Percentiles rank a stretch among this genome's conserved stretches.
Evolutionary conservation across 345 rosid species (phyloP).

Genomic region (Physaria fendleri): DNA sequence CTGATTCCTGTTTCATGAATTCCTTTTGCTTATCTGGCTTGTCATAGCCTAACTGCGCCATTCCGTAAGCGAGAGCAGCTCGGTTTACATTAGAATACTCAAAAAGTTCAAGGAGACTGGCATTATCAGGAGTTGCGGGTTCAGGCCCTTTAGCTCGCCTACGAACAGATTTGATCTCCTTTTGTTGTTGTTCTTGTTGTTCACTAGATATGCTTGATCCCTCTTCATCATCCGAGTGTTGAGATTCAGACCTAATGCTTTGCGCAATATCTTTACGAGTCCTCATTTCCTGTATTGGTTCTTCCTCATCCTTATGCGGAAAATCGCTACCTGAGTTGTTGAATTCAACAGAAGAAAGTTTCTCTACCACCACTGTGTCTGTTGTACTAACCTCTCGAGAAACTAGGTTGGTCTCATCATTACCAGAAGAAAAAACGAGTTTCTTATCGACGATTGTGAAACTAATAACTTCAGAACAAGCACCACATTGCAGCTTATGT

Average conservation of each 20-base stretch:
- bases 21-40: slow-evolving; percentile 27
- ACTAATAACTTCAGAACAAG: slow-evolving; percentile 44
- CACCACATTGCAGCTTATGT: slow-evolving; percentile 52
- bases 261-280: slow-evolving; percentile 6
- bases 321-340: slow-evolving; percentile 11
- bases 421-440: slow-evolving; percentile 33
- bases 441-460: slow-evolving; percentile 37
- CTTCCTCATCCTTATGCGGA: slow-evolving; percentile 16
- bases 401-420: slow-evolving; percentile 10
- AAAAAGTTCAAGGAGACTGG: slow-evolving; percentile 29
- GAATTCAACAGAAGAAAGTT: slow-evolving; percentile 16
- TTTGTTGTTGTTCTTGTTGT: slow-evolving; percentile 9
- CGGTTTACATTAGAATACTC: slow-evolving; percentile 32
- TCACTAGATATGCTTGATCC: slow-evolving; percentile 21
- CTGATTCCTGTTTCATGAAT: slow-evolving; percentile 28
- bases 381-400: background rate
- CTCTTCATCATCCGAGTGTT: slow-evolving; percentile 27
- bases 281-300: slow-evolving; percentile 15
- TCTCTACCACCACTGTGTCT: slow-evolving; percentile 7
- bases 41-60: slow-evolving; percentile 23
- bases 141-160: slow-evolving; percentile 4
- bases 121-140: slow-evolving; percentile 4
- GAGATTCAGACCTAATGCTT: slow-evolving; percentile 29
- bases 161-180: slow-evolving; percentile 25
- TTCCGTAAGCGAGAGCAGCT: slow-evolving; percentile 30